Conservation (phyloP, 331 rosid species). For the Telfairia occidentalis region DNA sequence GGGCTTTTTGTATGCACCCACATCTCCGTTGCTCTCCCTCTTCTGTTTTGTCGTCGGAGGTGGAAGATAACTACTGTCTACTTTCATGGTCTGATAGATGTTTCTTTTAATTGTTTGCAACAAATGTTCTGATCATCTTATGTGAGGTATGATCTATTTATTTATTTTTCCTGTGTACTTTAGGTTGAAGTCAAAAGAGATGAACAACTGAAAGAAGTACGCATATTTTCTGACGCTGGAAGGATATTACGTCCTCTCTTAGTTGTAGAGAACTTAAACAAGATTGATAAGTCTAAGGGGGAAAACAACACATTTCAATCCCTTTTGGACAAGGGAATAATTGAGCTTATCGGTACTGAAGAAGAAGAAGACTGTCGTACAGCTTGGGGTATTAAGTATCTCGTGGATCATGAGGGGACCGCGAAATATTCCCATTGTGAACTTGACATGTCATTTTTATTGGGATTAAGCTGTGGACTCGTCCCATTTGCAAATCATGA, state of each 20-base stretch:
- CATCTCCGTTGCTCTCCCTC: neutral
- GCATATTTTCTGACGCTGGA: constrained; percentile 82
- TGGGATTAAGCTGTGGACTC: constrained; percentile 75
- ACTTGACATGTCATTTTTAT: constrained; percentile 73
- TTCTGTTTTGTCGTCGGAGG: neutral
- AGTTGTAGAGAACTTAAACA: constrained; percentile 58
- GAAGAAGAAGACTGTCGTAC: constrained; percentile 89
- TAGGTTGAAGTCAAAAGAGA: constrained; percentile 93
- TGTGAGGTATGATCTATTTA: neutral
- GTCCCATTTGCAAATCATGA: constrained; percentile 93
- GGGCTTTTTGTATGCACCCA: neutral
- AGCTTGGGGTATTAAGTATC: constrained; percentile 65
- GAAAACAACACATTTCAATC: constrained; percentile 34
- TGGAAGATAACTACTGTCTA: neutral
- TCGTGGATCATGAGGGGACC: constrained; percentile 42
- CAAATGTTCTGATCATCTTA: neutral
- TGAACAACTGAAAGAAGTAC: constrained; percentile 54
- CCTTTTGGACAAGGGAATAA: constrained; percentile 57
- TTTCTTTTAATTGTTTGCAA: neutral
- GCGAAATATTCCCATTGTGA: constrained; percentile 76
- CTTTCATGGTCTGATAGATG: neutral
- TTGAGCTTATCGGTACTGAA: constrained; percentile 83
- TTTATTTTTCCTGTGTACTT: neutral
- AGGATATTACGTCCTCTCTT: constrained; percentile 89
- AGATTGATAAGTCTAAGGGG: constrained; percentile 40